Percentiles rank a stretch among this genome's conserved stretches.
Conservation (phyloP, 1,284 basidiomycete species). For the Phylloboletellus chloephorus region DNA sequence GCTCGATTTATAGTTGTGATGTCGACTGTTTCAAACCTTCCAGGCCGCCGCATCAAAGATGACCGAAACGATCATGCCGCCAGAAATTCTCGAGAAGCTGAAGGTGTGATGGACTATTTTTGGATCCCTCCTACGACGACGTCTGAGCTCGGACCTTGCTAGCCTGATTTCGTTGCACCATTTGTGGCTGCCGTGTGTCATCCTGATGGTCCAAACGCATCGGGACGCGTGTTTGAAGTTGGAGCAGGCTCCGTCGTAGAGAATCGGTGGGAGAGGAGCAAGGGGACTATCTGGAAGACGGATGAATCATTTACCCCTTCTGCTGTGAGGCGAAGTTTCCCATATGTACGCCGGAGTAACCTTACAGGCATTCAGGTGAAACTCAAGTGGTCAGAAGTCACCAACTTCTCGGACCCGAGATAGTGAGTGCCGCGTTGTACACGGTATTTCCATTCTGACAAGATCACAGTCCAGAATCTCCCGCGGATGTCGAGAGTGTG, state of each 20-base stretch:
- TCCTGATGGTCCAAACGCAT: constrained; percentile 77
- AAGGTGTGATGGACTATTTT: constrained; percentile 45
- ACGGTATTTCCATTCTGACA: constrained; percentile 2
- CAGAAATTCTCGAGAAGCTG: constrained; percentile 91
- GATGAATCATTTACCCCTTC: constrained; percentile 92
- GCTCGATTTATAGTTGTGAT: not conserved
- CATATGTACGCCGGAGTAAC: not conserved
- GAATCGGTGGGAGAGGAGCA: constrained; percentile 89
- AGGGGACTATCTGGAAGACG: constrained; percentile 86
- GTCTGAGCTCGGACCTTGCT: constrained; percentile 1
- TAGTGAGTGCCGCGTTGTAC: constrained; percentile 47
- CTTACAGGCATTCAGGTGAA: constrained; percentile 50
- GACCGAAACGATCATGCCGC: constrained; percentile 94
- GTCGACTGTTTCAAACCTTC: not conserved
- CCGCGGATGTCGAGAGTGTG: constrained; percentile 66
- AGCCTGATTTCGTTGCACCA: constrained; percentile 93
- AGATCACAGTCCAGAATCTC: constrained; percentile 52
- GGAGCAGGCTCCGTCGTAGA: constrained; percentile 93
- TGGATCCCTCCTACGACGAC: not conserved
- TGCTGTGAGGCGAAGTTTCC: constrained; percentile 54
- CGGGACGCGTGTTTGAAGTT: constrained; percentile 88
- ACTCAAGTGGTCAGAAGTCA: constrained; percentile 76
- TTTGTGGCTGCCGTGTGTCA: constrained; percentile 79
- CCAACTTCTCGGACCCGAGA: constrained; percentile 74
- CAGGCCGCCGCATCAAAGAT: constrained; percentile 90